These are phyloP conservation scores for Sporothrix phasma DNA, from an alignment of 2,329 filamentous ascomycete genomes.

Conservation along the genomic window DNA sequence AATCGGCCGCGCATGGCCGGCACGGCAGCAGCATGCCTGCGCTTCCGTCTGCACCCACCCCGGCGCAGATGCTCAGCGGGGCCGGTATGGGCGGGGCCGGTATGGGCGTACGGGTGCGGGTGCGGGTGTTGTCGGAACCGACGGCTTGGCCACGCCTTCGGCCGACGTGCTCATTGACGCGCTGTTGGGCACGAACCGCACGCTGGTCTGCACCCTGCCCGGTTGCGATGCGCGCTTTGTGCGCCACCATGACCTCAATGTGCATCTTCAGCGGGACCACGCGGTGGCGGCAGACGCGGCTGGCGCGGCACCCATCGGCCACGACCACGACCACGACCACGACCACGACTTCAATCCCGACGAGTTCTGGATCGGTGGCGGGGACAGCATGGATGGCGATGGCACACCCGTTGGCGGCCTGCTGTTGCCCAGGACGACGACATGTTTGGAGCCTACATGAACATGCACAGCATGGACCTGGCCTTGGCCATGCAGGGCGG, in stretches of 20 bases:
- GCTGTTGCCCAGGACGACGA: not conserved
- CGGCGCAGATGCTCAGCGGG: not conserved
- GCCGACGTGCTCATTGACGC: conserved; percentile 25
- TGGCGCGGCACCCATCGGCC: too few relatives aligned
- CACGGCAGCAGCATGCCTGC: not conserved
- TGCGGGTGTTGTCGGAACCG: not conserved
- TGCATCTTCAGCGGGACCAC: conserved; percentile 33
- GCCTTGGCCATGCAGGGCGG: not conserved
- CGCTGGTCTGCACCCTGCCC: conserved; percentile 32
- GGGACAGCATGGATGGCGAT: not conserved
- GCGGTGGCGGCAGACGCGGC: not conserved
- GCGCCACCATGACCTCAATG: conserved; percentile 40
- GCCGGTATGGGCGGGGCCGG: not conserved
- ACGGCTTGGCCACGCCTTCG: conserved; percentile 30
- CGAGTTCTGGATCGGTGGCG: conserved; percentile 16
- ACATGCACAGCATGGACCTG: conserved; percentile 3
- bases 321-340: not conserved
- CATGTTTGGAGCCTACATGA: conserved; percentile 8
- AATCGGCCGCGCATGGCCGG: not conserved
- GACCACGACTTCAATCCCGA: conserved; percentile 2
- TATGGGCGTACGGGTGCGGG: too few relatives aligned
- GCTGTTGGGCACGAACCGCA: conserved; percentile 30
- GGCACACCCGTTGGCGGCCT: not conserved
- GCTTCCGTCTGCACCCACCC: conserved; percentile 19
- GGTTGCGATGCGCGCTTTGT: conserved; percentile 39